Conservation (phyloP, 2,329 filamentous ascomycete species). For the Berkeleyomyces basicola region DNA sequence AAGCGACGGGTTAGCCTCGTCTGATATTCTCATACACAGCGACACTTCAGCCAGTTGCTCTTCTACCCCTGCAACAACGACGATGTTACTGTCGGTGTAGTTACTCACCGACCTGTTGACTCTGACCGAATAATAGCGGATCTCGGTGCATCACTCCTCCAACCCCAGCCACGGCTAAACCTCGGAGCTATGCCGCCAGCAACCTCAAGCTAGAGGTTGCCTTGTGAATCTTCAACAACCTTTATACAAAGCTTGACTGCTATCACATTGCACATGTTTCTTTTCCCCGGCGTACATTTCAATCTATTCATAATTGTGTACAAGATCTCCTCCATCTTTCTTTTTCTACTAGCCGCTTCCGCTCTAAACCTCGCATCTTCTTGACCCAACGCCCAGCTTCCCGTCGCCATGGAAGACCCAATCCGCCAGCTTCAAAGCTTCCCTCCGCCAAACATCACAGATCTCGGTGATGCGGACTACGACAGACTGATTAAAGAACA, state of each 20-base stretch:
- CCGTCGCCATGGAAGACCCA: slow-evolving; percentile 7
- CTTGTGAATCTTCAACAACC: not conserved
- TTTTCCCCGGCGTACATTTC: not conserved
- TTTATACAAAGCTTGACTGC: not conserved
- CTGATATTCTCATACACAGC: too few relatives aligned
- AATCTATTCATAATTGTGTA: not conserved
- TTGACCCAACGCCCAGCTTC: not conserved
- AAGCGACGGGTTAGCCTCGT: too few relatives aligned
- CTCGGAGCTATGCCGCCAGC: not conserved
- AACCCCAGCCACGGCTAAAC: not conserved
- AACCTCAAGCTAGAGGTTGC: not conserved
- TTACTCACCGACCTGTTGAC: not conserved
- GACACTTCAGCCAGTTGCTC: too few relatives aligned
- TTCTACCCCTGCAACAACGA: too few relatives aligned
- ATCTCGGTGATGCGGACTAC: slow-evolving; percentile 3
- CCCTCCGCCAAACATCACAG: not conserved
- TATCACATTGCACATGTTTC: not conserved
- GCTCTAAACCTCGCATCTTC: not conserved
- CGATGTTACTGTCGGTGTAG: not conserved
- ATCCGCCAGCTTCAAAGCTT: not conserved
- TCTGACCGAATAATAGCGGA: not conserved
- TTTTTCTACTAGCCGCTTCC: too few relatives aligned
- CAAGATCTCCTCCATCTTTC: not conserved
- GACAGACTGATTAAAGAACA: slow-evolving; percentile 3
- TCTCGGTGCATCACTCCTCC: not conserved